Evolutionary conservation across 2,329 filamentous ascomycete genomes (phyloP).

Genomic region (Volutella citrinella): DNA sequence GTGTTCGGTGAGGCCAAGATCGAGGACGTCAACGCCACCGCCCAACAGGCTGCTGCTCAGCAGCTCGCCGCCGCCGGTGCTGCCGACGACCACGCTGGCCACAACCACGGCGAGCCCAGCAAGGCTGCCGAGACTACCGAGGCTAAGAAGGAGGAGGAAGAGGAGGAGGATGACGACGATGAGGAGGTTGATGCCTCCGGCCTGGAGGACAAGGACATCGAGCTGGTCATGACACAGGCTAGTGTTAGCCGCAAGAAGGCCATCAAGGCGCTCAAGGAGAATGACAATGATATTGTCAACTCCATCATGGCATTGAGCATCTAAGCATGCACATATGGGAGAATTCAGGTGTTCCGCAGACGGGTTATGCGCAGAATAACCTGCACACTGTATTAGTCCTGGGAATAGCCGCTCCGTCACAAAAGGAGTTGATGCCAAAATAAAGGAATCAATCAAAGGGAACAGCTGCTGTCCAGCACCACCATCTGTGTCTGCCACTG

Average conservation of each 20-base stretch:
- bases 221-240: constrained; percentile 97
- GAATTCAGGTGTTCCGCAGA: constrained; percentile 20
- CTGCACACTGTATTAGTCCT: constrained; percentile 30
- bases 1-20: constrained; percentile 99
- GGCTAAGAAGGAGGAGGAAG: constrained; percentile 67
- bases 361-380: constrained; percentile 24
- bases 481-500: too few relatives aligned
- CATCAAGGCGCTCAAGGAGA: constrained; percentile 97
- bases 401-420: constrained; percentile 18
- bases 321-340: constrained; percentile 40
- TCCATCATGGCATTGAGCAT: constrained; percentile 98
- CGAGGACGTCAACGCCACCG: constrained; percentile 98
- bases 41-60: constrained; percentile 92
- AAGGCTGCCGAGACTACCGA: constrained; percentile 61
- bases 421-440: constrained; percentile 27
- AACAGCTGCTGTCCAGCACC: constrained; percentile 2
- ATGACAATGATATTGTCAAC: constrained; percentile 99
- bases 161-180: constrained; percentile 77
- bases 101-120: constrained; percentile 68
- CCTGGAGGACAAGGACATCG: constrained; percentile 98
- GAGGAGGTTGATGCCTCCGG: constrained; percentile 94
- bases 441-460: constrained; percentile 26
- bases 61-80: constrained; percentile 76
- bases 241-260: constrained; percentile 97
- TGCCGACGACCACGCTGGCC: constrained; percentile 66